Evolutionary conservation across 768 basidiomycete species (phyloP).

Genomic region (Suillus subalutaceus): DNA sequence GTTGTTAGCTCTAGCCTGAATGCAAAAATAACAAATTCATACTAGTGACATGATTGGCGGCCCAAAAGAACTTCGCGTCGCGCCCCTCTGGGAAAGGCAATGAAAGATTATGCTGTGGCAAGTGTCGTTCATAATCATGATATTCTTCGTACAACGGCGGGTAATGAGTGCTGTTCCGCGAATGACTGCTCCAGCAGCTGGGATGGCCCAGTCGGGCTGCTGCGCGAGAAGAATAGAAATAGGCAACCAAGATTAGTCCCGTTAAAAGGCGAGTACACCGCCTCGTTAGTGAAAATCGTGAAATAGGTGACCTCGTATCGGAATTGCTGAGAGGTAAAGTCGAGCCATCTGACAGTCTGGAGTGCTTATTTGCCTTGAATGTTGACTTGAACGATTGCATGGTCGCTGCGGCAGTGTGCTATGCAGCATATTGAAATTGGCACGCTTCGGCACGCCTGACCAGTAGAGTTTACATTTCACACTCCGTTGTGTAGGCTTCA

Average conservation of each 20-base stretch:
- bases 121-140: conserved; percentile 43
- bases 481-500: too few species aligned
- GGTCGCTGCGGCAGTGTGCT: not conserved
- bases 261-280: conserved; percentile 10
- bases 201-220: too few species aligned
- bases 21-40: conserved; percentile 11
- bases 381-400: conserved; percentile 14
- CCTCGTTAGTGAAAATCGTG: conserved; percentile 13
- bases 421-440: not conserved
- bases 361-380: conserved; percentile 10
- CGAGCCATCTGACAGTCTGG: conserved; percentile 10
- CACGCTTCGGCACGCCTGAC: not conserved
- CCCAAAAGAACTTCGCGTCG: conserved; percentile 48
- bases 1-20: not conserved
- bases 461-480: too few species aligned
- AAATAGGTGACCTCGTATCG: conserved; percentile 9
- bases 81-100: conserved; percentile 43
- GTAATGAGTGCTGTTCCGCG: conserved; percentile 23
- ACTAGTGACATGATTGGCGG: conserved; percentile 50
- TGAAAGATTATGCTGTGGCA: conserved; percentile 48
- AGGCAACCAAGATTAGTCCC: not conserved
- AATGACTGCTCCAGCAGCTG: not conserved
- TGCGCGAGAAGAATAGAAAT: conserved; percentile 6
- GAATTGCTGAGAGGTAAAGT: conserved; percentile 21
- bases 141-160: conserved; percentile 51